A percentile compares a stretch with the other conserved stretches of the same genome.
These are phyloP conservation scores for Castanopsis chinensis DNA, from an alignment of 306 rosid species.

Conservation along the genomic window DNA sequence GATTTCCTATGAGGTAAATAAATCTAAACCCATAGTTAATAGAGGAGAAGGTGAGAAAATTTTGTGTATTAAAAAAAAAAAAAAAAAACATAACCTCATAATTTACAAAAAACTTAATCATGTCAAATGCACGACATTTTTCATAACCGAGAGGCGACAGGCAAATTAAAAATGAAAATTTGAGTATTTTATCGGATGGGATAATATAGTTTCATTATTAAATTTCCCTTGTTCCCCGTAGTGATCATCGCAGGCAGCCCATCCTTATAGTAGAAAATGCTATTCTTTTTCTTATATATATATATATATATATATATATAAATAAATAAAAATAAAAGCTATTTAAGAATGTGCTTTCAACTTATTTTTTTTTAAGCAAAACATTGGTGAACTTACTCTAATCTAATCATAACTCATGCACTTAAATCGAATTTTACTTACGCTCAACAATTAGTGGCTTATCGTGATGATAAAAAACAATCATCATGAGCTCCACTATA, in stretches of 20 bases:
- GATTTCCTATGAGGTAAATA: no score
- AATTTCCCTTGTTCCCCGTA: not conserved
- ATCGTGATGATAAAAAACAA: no score
- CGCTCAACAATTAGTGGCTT: no score
- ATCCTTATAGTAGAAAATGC: not conserved
- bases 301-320: no score
- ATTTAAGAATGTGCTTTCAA: no score
- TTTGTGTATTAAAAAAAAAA: not conserved
- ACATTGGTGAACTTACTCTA: not conserved
- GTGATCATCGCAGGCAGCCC: constrained; percentile 18
- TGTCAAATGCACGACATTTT: not conserved
- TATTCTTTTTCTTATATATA: not conserved
- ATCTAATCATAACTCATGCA: not conserved
- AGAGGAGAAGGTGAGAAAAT: not conserved
- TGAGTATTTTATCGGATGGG: not conserved
- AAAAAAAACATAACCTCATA: constrained; percentile 2
- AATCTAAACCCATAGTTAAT: no score
- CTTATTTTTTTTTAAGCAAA: not conserved
- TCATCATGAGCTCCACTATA: no score
- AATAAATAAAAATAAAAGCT: not conserved
- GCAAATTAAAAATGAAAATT: no score
- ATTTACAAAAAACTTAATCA: constrained; percentile 5
- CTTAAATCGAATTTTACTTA: no score
- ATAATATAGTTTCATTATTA: constrained; percentile 15
- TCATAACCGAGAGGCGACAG: no score